These are phyloP conservation scores for Chimonanthus praecox DNA, from an alignment of 164 flowering plant genomes.

Conservation along the genomic window DNA sequence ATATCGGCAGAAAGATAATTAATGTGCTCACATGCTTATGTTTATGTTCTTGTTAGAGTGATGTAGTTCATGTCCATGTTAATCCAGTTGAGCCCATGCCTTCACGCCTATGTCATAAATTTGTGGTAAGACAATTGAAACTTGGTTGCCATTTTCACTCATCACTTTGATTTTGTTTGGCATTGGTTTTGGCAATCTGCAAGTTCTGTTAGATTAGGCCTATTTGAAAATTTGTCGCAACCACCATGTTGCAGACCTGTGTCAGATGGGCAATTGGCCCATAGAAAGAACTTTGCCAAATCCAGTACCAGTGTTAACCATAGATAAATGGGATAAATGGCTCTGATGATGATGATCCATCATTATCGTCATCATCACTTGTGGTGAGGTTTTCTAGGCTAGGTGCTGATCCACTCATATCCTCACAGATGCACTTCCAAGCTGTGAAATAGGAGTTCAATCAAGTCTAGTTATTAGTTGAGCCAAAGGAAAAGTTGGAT, in stretches of 20 bases:
- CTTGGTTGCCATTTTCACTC: background rate
- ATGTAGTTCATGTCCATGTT: slow-evolving; percentile 82
- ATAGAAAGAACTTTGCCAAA: too few species aligned
- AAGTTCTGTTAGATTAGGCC: too few species aligned
- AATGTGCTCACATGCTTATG: too few species aligned
- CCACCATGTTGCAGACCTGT: too few species aligned
- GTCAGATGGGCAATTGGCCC: too few species aligned
- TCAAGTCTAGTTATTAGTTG: background rate
- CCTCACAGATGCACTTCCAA: background rate
- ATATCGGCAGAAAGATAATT: background rate
- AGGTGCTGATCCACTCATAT: background rate
- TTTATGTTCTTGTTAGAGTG: slow-evolving; percentile 41
- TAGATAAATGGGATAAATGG: too few species aligned
- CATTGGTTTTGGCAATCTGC: too few species aligned
- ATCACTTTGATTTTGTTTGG: background rate
- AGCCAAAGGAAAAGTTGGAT: background rate
- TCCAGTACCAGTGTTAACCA: too few species aligned
- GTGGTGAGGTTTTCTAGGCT: background rate
- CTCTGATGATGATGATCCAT: background rate
- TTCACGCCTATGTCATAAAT: slow-evolving; percentile 61
- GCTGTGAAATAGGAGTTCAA: background rate
- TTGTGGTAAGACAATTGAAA: slow-evolving; percentile 53
- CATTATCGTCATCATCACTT: background rate
- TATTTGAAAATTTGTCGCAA: too few species aligned
- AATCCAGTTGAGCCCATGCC: slow-evolving; percentile 84